Evolutionary conservation across 768 basidiomycete species (phyloP).

Genomic region (Macrocybe gigantea): DNA sequence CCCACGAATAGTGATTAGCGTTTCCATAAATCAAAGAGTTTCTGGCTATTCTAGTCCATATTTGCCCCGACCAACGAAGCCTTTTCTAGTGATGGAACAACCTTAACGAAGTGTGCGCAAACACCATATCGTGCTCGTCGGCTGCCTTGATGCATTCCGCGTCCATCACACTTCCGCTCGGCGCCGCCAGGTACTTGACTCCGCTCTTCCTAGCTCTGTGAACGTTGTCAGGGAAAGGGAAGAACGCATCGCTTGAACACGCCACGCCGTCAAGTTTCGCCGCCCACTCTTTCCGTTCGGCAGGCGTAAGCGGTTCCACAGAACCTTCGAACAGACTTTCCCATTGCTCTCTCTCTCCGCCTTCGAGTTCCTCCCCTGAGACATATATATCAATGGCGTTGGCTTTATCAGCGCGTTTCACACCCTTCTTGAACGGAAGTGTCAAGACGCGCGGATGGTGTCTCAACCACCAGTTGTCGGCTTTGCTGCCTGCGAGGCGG

Average conservation of each 20-base stretch:
- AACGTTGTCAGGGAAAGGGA: constrained; percentile 99
- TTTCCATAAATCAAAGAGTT: not conserved
- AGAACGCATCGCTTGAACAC: constrained; percentile 97
- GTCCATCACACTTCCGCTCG: constrained; percentile 96
- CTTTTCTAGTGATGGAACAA: constrained; percentile 78
- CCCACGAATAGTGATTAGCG: not conserved
- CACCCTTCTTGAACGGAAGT: constrained; percentile 94
- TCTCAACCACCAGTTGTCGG: constrained; percentile 99
- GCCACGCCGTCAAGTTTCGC: constrained; percentile 75
- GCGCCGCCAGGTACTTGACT: constrained; percentile 86
- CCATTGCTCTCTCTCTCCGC: constrained; percentile 88
- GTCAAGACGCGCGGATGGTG: constrained; percentile 92
- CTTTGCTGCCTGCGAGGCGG: constrained; percentile 92
- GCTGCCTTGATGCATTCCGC: constrained; percentile 94
- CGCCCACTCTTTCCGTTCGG: constrained; percentile 75
- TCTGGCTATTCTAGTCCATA: not conserved
- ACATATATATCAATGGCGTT: constrained; percentile 98
- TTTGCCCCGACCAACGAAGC: not conserved
- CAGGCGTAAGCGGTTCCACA: constrained; percentile 57
- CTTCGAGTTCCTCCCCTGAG: constrained; percentile 81
- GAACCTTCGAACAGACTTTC: constrained; percentile 76
- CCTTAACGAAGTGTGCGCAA: constrained; percentile 82
- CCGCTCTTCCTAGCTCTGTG: constrained; percentile 90
- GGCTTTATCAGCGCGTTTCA: constrained; percentile 96
- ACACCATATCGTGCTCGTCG: constrained; percentile 88